Evolutionary conservation across 2,329 filamentous ascomycete species (phyloP).

Genomic region (Aspergillus terreus): DNA sequence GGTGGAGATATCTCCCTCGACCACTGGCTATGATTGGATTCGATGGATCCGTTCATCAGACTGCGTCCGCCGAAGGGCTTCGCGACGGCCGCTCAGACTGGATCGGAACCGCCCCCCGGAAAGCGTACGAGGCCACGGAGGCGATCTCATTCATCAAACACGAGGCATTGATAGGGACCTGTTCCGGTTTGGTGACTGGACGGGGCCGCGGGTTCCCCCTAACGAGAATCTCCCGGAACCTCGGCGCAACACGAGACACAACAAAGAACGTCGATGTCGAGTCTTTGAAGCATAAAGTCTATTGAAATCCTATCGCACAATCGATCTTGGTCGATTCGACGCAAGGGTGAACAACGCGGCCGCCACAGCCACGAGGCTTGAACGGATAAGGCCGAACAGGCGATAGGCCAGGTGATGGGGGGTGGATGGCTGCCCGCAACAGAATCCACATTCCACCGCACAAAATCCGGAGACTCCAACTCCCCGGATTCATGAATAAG

Average conservation of each 20-base stretch:
- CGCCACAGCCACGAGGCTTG: background rate
- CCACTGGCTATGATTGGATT: background rate
- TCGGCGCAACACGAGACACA: too few species aligned
- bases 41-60: background rate
- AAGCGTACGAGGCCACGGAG: constrained; percentile 10
- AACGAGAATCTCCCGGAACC: background rate
- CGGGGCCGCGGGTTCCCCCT: background rate
- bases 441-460: constrained; percentile 1
- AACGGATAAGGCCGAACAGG: constrained; percentile 10
- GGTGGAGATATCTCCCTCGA: background rate
- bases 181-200: too few species aligned
- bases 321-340: background rate
- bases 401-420: background rate
- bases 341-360: background rate
- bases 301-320: too few species aligned
- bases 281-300: too few species aligned
- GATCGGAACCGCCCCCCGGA: constrained; percentile 2
- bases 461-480: constrained; percentile 16
- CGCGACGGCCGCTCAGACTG: too few species aligned
- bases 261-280: too few species aligned
- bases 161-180: too few species aligned
- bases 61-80: too few species aligned
- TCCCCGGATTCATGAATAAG: constrained; percentile 18
- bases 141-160: background rate
- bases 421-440: background rate